Conservation (phyloP, 768 basidiomycete species). For the Agrocybe chaxingu region DNA sequence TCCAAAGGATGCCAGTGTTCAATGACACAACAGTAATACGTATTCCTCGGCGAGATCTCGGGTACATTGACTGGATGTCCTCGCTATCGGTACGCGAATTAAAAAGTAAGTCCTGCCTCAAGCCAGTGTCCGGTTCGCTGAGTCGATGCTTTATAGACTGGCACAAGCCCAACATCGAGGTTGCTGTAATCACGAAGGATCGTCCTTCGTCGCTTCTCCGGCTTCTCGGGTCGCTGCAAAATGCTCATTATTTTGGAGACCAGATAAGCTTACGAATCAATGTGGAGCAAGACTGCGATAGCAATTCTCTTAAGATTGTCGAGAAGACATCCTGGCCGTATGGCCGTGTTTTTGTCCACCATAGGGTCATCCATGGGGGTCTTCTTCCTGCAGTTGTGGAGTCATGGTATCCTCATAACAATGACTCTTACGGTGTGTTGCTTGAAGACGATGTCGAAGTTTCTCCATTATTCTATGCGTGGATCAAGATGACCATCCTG, state of each 20-base stretch:
- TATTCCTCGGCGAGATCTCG: slow-evolving; percentile 19
- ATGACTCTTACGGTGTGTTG: slow-evolving; percentile 74
- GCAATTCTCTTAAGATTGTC: slow-evolving; percentile 51
- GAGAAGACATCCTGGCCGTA: slow-evolving; percentile 55
- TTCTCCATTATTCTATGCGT: slow-evolving; percentile 82
- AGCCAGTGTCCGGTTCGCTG: slow-evolving; percentile 12
- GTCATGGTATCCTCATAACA: slow-evolving; percentile 79
- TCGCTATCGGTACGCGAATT: slow-evolving; percentile 47
- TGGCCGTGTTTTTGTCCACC: slow-evolving; percentile 60
- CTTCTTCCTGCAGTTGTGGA: slow-evolving; percentile 82
- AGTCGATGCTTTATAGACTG: slow-evolving; percentile 52
- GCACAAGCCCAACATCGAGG: slow-evolving; percentile 64
- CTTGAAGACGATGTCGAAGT: slow-evolving; percentile 88
- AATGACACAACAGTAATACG: slow-evolving; percentile 13
- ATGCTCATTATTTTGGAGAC: slow-evolving; percentile 68
- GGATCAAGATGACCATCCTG: slow-evolving; percentile 78
- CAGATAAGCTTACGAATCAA: slow-evolving; percentile 61
- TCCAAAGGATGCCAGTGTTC: not conserved
- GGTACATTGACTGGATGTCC: slow-evolving; percentile 27
- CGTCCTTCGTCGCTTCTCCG: slow-evolving; percentile 69
- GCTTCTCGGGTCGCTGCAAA: slow-evolving; percentile 57
- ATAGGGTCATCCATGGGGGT: slow-evolving; percentile 75
- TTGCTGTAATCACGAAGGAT: slow-evolving; percentile 76
- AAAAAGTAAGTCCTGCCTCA: slow-evolving; percentile 37
- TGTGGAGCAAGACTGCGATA: slow-evolving; percentile 72